phyloP scores from a whole-genome alignment of 768 basidiomycete species.

The Suillus placidus region DNA sequence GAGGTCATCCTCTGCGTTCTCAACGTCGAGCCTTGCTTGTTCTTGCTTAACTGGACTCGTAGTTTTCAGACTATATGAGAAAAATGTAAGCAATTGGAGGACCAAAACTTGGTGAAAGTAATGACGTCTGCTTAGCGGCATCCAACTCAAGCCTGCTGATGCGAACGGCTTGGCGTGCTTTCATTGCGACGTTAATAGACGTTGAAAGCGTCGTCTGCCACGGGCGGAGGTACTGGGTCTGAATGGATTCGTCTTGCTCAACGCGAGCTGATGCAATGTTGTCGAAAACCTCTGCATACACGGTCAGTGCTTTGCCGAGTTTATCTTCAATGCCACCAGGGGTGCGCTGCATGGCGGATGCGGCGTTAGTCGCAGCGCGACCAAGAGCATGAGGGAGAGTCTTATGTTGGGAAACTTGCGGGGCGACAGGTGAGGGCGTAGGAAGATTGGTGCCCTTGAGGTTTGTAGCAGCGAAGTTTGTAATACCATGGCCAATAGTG shows the following conservation, averaged over 20 bases:
- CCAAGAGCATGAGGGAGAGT: constrained; percentile 94
- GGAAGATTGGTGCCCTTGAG: constrained; percentile 89
- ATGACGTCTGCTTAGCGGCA: constrained; percentile 85
- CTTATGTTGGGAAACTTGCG: constrained; percentile 76
- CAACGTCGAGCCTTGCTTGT: constrained; percentile 87
- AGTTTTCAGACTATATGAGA: constrained; percentile 67
- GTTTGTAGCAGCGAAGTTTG: constrained; percentile 85
- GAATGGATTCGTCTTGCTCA: constrained; percentile 76
- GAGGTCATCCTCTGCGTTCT: constrained; percentile 93
- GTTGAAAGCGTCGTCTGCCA: constrained; percentile 89
- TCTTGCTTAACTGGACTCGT: constrained; percentile 80
- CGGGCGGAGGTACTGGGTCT: constrained; percentile 68
- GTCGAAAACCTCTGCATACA: constrained; percentile 84
- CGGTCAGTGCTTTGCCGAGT: constrained; percentile 74
- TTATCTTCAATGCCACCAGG: constrained; percentile 60
- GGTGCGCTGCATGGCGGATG: constrained; percentile 46
- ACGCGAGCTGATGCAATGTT: constrained; percentile 79
- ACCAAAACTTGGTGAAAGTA: constrained; percentile 11
- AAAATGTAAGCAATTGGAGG: constrained; percentile 4
- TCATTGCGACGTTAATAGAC: constrained; percentile 87
- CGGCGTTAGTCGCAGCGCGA: constrained; percentile 72
- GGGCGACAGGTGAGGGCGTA: constrained; percentile 58
- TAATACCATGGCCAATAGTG: constrained; percentile 71
- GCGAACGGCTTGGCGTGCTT: constrained; percentile 83
- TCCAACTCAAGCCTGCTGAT: constrained; percentile 86